These are phyloP conservation scores for Arxiozyma bovina DNA, from an alignment of 1,139 yeast genomes.

Conservation along the genomic window DNA sequence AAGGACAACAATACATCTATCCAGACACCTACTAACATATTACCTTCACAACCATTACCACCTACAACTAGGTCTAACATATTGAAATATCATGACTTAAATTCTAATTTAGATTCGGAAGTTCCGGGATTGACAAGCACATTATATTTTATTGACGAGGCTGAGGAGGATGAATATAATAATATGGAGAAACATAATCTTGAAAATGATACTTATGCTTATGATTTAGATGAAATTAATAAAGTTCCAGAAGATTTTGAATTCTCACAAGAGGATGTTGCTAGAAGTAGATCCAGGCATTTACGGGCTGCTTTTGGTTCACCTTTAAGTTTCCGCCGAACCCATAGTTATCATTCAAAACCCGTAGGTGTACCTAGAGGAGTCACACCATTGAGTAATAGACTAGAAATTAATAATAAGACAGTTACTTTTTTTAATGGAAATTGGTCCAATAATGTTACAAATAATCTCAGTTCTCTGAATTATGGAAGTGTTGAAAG, in stretches of 20 bases:
- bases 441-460: slow-evolving; percentile 4
- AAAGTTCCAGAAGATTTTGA: slow-evolving; percentile 53
- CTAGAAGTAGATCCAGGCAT: background rate
- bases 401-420: slow-evolving; percentile 42
- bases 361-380: slow-evolving; percentile 28
- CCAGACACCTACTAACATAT: background rate
- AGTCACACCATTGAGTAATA: slow-evolving; percentile 34
- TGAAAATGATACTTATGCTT: slow-evolving; percentile 22
- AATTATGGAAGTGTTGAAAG: background rate
- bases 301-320: slow-evolving; percentile 5
- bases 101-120: slow-evolving; percentile 26
- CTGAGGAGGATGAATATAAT: slow-evolving; percentile 28
- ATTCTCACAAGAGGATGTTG: slow-evolving; percentile 35
- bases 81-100: slow-evolving; percentile 29
- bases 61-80: slow-evolving; percentile 26
- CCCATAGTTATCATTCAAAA: slow-evolving; percentile 31
- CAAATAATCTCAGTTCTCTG: background rate
- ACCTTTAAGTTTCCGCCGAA: slow-evolving; percentile 21
- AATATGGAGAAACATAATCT: slow-evolving; percentile 3
- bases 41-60: slow-evolving; percentile 11
- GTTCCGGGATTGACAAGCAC: slow-evolving; percentile 28
- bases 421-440: slow-evolving; percentile 49
- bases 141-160: slow-evolving; percentile 30
- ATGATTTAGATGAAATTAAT: slow-evolving; percentile 45
- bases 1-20: background rate